Conservation (phyloP, 148 eudicot species). For the Amaranthus hypochondriacus region DNA sequence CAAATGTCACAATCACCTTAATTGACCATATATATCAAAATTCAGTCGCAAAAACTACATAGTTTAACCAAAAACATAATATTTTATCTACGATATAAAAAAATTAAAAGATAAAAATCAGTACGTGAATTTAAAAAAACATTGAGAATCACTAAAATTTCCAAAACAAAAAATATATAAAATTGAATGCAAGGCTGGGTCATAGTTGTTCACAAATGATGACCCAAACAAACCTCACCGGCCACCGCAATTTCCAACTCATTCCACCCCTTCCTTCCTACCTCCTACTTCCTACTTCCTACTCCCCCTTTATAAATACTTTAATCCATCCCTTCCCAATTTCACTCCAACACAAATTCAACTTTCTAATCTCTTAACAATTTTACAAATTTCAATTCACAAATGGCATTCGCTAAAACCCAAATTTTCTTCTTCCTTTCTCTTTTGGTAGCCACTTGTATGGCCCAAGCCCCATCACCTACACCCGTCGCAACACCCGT, state of each 20-base stretch:
- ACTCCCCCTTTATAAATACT: not conserved
- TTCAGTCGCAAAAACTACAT: no score
- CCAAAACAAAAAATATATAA: not conserved
- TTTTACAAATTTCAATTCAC: not conserved
- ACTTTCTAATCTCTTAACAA: not conserved
- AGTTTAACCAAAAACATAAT: no score
- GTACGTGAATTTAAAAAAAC: not conserved
- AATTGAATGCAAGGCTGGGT: not conserved
- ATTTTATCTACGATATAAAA: no score
- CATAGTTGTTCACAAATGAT: not conserved
- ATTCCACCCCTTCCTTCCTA: constrained; percentile 16
- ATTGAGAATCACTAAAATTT: not conserved
- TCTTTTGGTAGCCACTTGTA: constrained; percentile 32
- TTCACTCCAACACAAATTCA: not conserved
- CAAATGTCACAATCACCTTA: no score
- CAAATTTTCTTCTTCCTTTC: constrained; percentile 20
- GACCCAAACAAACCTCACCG: constrained; percentile 6
- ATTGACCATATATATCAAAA: no score
- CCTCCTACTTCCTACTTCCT: not conserved
- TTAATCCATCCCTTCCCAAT: not conserved
- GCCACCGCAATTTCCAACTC: constrained; percentile 15
- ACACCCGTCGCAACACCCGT: constrained; percentile 27
- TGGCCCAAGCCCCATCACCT: constrained; percentile 33
- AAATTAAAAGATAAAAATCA: no score
- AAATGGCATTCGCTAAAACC: constrained; percentile 20